phyloP scores from a whole-genome alignment of 208 protist species.

The Histomonas meleagridis region DNA sequence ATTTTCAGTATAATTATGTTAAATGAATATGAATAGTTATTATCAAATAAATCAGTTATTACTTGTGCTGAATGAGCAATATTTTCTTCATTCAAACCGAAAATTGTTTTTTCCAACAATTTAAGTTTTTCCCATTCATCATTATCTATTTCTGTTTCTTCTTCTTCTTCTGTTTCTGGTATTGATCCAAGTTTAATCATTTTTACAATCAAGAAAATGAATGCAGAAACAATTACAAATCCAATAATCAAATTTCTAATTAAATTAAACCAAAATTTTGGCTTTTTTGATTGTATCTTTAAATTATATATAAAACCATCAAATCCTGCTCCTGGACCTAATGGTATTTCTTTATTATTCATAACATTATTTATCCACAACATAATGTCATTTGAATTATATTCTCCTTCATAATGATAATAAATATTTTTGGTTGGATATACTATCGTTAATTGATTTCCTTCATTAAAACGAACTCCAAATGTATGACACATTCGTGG shows the following conservation, averaged over 20 bases:
- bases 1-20: too few species aligned
- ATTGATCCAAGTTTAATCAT: background rate
- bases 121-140: too few species aligned
- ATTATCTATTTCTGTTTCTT: too few species aligned
- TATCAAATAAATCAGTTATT: too few species aligned
- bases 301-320: background rate
- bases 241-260: background rate
- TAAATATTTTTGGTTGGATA: background rate
- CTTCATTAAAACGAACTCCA: background rate
- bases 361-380: background rate
- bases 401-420: background rate
- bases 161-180: background rate
- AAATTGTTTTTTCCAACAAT: too few species aligned
- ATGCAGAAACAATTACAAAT: background rate
- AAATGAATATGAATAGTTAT: too few species aligned
- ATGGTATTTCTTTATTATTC: background rate
- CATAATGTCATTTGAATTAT: background rate
- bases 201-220: background rate
- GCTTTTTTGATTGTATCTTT: background rate
- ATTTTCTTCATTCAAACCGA: too few species aligned
- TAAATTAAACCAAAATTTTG: background rate
- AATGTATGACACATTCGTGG: background rate
- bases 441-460: background rate
- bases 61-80: too few species aligned
- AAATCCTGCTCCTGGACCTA: background rate